Evolutionary conservation across 1,284 basidiomycete species (phyloP).

Genomic region (Trichosporon ovoides): DNA sequence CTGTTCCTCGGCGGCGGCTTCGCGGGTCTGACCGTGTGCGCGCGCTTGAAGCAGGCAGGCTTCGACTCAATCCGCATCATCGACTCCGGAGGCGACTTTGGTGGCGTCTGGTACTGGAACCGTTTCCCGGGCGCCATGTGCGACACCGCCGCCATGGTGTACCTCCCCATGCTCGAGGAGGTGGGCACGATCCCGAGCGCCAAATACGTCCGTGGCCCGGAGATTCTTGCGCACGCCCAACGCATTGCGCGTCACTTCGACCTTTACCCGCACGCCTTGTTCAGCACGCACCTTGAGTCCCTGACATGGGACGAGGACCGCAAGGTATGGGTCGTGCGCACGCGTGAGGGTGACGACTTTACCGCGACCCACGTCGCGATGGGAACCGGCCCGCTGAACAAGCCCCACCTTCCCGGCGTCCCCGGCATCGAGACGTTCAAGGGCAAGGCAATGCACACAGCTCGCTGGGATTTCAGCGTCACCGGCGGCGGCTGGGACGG

Average conservation of each 20-base stretch:
- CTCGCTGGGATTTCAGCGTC: conserved; percentile 15
- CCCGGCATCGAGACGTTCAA: conserved; percentile 15
- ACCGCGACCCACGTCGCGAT: conserved; percentile 15
- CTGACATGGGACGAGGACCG: conserved; percentile 15
- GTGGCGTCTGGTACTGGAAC: conserved; percentile 24
- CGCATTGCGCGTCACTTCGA: conserved; percentile 12
- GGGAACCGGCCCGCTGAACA: conserved; percentile 16
- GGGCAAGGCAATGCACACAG: conserved; percentile 15
- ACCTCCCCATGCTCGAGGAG: conserved; percentile 18
- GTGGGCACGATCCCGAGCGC: conserved; percentile 7
- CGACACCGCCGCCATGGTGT: conserved; percentile 21
- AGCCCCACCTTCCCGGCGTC: conserved; percentile 13
- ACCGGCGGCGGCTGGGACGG: conserved; percentile 16
- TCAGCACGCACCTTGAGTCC: conserved; percentile 14
- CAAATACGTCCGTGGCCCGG: conserved; percentile 16
- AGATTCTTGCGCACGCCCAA: conserved; percentile 17
- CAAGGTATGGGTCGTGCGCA: conserved; percentile 10
- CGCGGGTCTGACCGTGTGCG: conserved; percentile 11
- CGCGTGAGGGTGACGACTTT: conserved; percentile 16
- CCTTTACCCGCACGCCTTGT: conserved; percentile 17
- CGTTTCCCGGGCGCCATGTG: conserved; percentile 21
- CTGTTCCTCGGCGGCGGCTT: conserved; percentile 19
- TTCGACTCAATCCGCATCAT: conserved; percentile 13
- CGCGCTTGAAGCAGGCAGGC: conserved; percentile 15
- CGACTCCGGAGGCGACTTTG: conserved; percentile 18